Evolutionary conservation across 208 protist species (phyloP), one percentile per base, ranked within the genome.

Genomic region (Strigomonas culicis): DNA sequence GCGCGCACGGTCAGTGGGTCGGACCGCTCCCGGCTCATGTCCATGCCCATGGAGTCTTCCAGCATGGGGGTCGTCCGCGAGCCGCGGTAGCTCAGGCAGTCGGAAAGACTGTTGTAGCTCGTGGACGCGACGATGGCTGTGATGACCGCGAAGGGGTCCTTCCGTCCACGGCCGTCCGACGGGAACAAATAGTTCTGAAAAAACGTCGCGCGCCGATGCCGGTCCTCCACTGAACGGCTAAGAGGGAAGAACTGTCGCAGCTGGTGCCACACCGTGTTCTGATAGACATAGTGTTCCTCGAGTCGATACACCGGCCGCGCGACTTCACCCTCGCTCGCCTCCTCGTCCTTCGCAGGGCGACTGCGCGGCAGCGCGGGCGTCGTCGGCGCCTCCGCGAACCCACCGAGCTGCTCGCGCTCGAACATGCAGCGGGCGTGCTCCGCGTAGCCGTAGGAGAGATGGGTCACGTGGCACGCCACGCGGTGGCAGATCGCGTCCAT

Each of bases 11-110:
- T 81, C 43, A 92, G 75, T 28, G 80, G 59, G 25, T 73, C 39
- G 31, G 79, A 77, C 47, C 86, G 75, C 2, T 74, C 68, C 56
- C 82, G 69, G 79, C 83, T 86, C 49, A 82, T 79, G 53, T 78
- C 66, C 27, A 74, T 41, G 27, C 66, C 71, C 17, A 53, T 22
- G 31, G 64, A 63, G 10, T 51, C 59, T 2, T 32, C 69, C 25
- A n/a, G 49, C 7, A 17, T 70, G 44, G 10, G 53, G 8, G 8
- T 41, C 36, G 8, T 6, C 36, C 8, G 6, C 36, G 36, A 6
- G 8, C 8, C 8, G 36, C 36, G 36, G 36, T 41, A 13, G 36
- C 13, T 6, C 36, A 6, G 36, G 36, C 36, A 41, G 36, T 13
- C 8, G 36, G 8, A 41, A 41, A 41, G 6, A 13, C 36, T 41